phyloP scores from a whole-genome alignment of 352 stramenopile genomes.

The Phytopythium kandeliae region DNA sequence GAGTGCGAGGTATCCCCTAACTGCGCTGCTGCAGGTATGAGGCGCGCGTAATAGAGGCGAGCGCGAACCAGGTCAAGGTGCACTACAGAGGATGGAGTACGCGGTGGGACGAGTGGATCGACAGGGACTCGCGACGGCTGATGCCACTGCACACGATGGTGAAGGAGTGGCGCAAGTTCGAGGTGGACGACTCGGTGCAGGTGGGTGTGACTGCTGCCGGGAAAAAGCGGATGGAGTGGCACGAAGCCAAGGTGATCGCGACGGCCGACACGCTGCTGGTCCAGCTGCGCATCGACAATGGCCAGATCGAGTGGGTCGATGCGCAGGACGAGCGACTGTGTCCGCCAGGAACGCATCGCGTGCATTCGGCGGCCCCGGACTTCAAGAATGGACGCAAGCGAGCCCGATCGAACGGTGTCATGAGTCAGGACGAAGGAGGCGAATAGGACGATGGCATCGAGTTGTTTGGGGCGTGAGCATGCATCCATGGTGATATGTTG shows the following conservation, averaged over 20 bases:
- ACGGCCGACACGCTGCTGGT: slow-evolving; percentile 27
- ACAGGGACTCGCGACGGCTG: slow-evolving; percentile 83
- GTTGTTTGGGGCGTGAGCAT: too few relatives aligned
- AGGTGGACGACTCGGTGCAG: slow-evolving; percentile 44
- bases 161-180: slow-evolving; percentile 56
- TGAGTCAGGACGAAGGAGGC: too few relatives aligned
- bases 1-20: too few relatives aligned
- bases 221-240: slow-evolving; percentile 47
- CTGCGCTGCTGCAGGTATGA: slow-evolving; percentile 51
- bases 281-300: slow-evolving; percentile 33
- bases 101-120: slow-evolving; percentile 96
- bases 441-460: too few relatives aligned
- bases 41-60: slow-evolving; percentile 35
- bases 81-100: slow-evolving; percentile 96
- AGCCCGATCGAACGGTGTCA: neutral
- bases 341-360: slow-evolving; percentile 44
- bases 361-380: neutral
- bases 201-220: slow-evolving; percentile 26
- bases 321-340: slow-evolving; percentile 61
- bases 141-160: slow-evolving; percentile 88
- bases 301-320: slow-evolving; percentile 42
- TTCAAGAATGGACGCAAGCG: neutral
- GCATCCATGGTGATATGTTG: too few relatives aligned
- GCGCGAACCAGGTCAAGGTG: slow-evolving; percentile 68
- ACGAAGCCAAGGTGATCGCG: slow-evolving; percentile 29